These are phyloP conservation scores for Ophiostoma montium DNA, from an alignment of 2,329 filamentous ascomycete genomes.

Conservation along the genomic window DNA sequence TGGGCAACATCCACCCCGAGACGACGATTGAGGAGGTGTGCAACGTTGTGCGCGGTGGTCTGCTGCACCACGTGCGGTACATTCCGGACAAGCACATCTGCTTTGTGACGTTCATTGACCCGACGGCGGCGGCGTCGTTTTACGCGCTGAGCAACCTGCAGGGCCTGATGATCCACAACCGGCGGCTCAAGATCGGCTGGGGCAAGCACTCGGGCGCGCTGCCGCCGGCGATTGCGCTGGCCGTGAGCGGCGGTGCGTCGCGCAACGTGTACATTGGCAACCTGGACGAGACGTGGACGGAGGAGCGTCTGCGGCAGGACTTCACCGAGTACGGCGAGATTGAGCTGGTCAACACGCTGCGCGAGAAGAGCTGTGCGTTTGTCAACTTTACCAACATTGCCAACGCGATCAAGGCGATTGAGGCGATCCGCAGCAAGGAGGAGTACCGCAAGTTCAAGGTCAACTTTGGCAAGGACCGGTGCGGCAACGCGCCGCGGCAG, in stretches of 20 bases:
- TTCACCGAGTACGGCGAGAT: constrained; percentile 97
- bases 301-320: constrained; percentile 88
- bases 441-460: constrained; percentile 99
- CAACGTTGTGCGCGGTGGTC: constrained; percentile 90
- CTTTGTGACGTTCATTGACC: constrained; percentile 98
- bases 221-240: constrained; percentile 86
- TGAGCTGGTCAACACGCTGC: constrained; percentile 87
- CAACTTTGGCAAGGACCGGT: constrained; percentile 98
- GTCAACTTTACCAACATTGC: constrained; percentile 99
- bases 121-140: constrained; percentile 92
- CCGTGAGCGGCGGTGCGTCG: constrained; percentile 93
- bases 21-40: constrained; percentile 99
- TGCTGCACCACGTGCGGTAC: constrained; percentile 95
- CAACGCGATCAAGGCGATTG: constrained; percentile 98
- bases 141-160: constrained; percentile 96
- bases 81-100: constrained; percentile 99
- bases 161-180: constrained; percentile 97
- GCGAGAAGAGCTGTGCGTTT: constrained; percentile 98
- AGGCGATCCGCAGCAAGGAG: constrained; percentile 84
- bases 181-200: constrained; percentile 96
- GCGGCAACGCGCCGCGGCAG: constrained; percentile 89
- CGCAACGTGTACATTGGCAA: constrained; percentile 98
- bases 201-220: constrained; percentile 96
- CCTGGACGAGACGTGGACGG: constrained; percentile 91
- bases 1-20: constrained; percentile 97